Conservation (phyloP, 2,329 filamentous ascomycete species). For the Cercospora sp. region DNA sequence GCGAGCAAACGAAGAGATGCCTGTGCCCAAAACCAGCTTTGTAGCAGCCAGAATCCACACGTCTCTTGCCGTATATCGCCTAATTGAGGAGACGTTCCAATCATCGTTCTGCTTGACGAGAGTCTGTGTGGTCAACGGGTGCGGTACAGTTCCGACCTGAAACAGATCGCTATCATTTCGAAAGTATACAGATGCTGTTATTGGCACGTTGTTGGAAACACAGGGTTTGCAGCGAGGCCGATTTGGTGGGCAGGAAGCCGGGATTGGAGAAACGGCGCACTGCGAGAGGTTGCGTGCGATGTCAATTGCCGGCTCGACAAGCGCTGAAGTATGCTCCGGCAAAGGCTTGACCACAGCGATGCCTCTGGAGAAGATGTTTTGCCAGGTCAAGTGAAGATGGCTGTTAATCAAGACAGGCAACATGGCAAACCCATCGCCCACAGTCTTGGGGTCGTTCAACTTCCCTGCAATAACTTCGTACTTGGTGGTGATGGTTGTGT, state of each 20-base stretch:
- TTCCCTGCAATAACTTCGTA: constrained; percentile 69
- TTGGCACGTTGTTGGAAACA: constrained; percentile 62
- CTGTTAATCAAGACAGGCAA: constrained; percentile 77
- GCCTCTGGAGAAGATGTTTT: constrained; percentile 72
- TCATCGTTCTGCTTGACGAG: constrained; percentile 56
- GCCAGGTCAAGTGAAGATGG: constrained; percentile 84
- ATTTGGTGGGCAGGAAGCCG: constrained; percentile 82
- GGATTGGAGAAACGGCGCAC: constrained; percentile 72
- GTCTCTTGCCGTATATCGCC: constrained; percentile 68
- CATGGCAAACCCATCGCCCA: constrained; percentile 59
- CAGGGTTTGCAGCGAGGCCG: constrained; percentile 72
- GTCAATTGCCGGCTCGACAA: constrained; percentile 68
- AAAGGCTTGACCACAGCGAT: constrained; percentile 80
- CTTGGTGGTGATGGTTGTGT: constrained; percentile 59
- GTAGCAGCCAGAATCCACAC: constrained; percentile 74
- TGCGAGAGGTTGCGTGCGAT: constrained; percentile 73
- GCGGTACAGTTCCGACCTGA: constrained; percentile 83
- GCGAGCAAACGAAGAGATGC: constrained; percentile 63
- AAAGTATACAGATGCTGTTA: constrained; percentile 67
- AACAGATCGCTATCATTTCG: constrained; percentile 71
- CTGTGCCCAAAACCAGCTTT: constrained; percentile 64
- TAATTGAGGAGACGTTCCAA: constrained; percentile 46
- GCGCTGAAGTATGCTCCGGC: constrained; percentile 69
- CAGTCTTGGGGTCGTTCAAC: constrained; percentile 54
- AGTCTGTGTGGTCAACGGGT: constrained; percentile 80